Percentiles rank a stretch among this genome's conserved stretches.
These are phyloP conservation scores for Lenwebbia sp. DNA, from an alignment of 345 rosid genomes.

Conservation along the genomic window DNA sequence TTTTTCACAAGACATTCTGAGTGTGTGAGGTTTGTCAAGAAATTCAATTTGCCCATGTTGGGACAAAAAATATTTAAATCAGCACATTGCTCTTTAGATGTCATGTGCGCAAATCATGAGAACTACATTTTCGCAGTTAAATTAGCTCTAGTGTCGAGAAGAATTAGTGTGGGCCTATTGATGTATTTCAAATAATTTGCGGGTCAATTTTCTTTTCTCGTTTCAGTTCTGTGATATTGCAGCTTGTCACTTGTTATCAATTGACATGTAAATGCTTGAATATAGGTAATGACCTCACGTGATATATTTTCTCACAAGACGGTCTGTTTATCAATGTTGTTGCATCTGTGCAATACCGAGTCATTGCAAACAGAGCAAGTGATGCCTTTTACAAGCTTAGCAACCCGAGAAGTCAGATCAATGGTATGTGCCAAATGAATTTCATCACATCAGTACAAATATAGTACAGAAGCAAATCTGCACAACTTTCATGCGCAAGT, in stretches of 20 bases:
- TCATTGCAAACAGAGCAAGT: conserved; percentile 9
- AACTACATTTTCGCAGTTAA: too few species aligned
- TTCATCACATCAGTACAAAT: too few species aligned
- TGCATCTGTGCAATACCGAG: conserved; percentile 21
- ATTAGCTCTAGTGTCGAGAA: too few species aligned
- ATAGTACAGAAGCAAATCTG: too few species aligned
- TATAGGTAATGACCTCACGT: neutral
- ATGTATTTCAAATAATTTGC: too few species aligned
- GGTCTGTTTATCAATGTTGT: conserved; percentile 26
- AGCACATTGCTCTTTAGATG: too few species aligned
- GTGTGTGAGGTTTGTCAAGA: conserved; percentile 89
- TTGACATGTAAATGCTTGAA: neutral
- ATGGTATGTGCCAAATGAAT: conserved; percentile 8
- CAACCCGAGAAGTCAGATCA: conserved; percentile 21
- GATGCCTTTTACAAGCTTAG: conserved; percentile 22
- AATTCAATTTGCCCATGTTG: conserved; percentile 78
- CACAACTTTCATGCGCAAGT: too few species aligned
- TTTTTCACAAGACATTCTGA: conserved; percentile 70
- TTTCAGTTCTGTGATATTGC: neutral
- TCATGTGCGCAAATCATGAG: too few species aligned
- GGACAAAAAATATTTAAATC: neutral
- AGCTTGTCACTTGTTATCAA: too few species aligned
- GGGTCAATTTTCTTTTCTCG: neutral
- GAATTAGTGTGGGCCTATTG: too few species aligned
- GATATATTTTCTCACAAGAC: conserved; percentile 5